These are phyloP conservation scores for Morella rubra DNA, from an alignment of 306 rosid genomes.

Conservation along the genomic window DNA sequence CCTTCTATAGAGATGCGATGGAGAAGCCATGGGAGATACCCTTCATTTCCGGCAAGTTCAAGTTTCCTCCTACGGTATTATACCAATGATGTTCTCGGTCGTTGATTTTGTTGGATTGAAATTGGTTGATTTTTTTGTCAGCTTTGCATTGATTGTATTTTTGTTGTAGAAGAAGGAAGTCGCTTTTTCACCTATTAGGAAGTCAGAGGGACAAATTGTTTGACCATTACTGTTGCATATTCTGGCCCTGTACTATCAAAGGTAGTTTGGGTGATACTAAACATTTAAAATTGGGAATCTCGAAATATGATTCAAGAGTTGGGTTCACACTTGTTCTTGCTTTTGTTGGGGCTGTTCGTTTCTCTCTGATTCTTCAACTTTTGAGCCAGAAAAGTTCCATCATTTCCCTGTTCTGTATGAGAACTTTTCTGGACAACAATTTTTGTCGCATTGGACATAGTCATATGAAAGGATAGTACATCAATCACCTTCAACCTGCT, in stretches of 20 bases:
- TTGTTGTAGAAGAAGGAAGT: conserved; percentile 7
- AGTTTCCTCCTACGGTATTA: conserved; percentile 74
- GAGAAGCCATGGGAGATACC: conserved; percentile 61
- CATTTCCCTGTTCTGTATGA: not conserved
- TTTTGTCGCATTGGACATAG: too few relatives aligned
- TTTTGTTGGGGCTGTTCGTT: not conserved
- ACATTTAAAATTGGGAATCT: conserved; percentile 50
- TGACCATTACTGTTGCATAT: conserved; percentile 25
- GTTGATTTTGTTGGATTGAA: conserved; percentile 12
- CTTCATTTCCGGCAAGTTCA: conserved; percentile 62
- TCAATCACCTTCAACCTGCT: not conserved
- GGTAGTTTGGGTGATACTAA: conserved; percentile 41
- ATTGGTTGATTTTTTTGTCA: conserved; percentile 15
- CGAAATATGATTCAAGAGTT: conserved; percentile 19
- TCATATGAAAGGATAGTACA: too few relatives aligned
- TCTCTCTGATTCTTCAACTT: not conserved
- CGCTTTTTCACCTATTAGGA: conserved; percentile 11
- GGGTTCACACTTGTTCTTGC: not conserved
- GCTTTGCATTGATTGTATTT: conserved; percentile 28
- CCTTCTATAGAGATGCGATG: conserved; percentile 66
- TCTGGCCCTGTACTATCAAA: conserved; percentile 38
- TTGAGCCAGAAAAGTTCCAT: not conserved
- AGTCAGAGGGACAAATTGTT: conserved; percentile 22
- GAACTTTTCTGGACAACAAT: too few relatives aligned
- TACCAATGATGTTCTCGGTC: conserved; percentile 48